phyloP scores from a whole-genome alignment of 768 basidiomycete genomes.

The Tulasnella sp. region DNA sequence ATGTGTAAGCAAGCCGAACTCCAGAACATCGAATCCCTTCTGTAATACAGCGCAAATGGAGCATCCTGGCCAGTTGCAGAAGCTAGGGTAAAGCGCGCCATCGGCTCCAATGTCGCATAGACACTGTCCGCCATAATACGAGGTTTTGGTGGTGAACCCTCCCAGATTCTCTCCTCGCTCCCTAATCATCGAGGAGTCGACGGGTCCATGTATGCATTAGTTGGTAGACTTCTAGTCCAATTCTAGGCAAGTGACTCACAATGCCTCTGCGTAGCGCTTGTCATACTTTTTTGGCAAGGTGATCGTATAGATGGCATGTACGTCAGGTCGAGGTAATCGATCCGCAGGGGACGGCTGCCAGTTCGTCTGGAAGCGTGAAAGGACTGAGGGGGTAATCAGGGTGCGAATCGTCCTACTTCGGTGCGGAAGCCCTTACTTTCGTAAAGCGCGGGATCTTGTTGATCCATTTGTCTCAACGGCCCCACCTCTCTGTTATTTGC shows the following conservation, averaged over 20 bases:
- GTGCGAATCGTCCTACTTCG: too few species aligned
- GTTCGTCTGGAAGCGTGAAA: too few species aligned
- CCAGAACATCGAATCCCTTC: conserved; percentile 5
- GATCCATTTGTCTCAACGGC: too few species aligned
- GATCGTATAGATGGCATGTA: neutral
- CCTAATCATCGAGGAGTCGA: too few species aligned
- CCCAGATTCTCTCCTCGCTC: neutral
- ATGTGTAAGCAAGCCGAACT: neutral
- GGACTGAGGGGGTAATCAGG: too few species aligned
- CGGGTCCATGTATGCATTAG: too few species aligned
- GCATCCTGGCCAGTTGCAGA: conserved; percentile 4
- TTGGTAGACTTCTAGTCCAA: too few species aligned
- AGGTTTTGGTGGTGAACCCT: neutral
- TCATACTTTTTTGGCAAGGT: conserved; percentile 4
- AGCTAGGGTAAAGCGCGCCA: neutral
- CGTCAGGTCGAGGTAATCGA: neutral
- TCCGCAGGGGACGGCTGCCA: too few species aligned
- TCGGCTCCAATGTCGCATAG: conserved; percentile 4
- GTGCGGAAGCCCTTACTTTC: too few species aligned
- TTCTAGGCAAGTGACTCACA: too few species aligned
- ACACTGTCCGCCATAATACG: conserved; percentile 1
- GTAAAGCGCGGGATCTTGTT: too few species aligned
- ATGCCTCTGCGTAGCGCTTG: neutral
- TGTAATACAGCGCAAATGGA: conserved; percentile 3
- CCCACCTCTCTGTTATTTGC: neutral